A percentile compares a stretch with the other conserved stretches of the same genome.
Evolutionary conservation across 225 moss, liverwort and hornwort species (phyloP).

Genomic region (Polytrichum commune): DNA sequence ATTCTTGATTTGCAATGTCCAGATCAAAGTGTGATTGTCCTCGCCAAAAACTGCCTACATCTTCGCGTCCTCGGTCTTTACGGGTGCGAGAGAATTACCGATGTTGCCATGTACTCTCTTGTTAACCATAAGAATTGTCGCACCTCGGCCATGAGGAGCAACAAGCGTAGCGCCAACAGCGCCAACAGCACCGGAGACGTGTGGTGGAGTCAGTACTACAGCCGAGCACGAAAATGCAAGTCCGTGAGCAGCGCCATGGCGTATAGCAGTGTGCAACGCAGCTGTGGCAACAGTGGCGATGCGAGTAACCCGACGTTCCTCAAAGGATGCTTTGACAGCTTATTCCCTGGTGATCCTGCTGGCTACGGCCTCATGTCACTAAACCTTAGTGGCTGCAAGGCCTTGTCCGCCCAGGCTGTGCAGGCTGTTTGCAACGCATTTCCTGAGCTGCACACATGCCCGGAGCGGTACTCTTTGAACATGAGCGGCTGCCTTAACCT

Average conservation of each 20-base stretch:
- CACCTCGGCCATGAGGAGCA: constrained; percentile 25
- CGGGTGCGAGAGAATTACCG: constrained; percentile 91
- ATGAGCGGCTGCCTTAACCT: constrained; percentile 99
- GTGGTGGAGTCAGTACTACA: constrained; percentile 12
- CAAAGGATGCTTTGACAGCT: constrained; percentile 66
- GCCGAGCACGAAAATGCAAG: constrained; percentile 23
- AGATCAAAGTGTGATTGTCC: constrained; percentile 86
- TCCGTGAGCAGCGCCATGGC: constrained; percentile 52
- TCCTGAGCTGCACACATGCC: constrained; percentile 93
- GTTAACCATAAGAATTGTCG: constrained; percentile 68
- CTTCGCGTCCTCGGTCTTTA: constrained; percentile 78
- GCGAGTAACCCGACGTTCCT: constrained; percentile 44
- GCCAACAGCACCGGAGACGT: constrained; percentile 23
- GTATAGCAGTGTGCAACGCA: constrained; percentile 53
- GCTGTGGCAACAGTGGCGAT: constrained; percentile 64
- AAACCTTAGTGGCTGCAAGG: constrained; percentile 91
- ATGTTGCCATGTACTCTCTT: constrained; percentile 81
- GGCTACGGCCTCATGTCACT: constrained; percentile 84
- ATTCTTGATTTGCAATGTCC: constrained; percentile 1
- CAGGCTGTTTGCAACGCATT: constrained; percentile 95
- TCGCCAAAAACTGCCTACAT: constrained; percentile 78
- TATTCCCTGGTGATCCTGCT: constrained; percentile 58
- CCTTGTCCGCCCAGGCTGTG: constrained; percentile 81
- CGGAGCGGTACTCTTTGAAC: constrained; percentile 81
- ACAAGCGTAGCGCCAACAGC: constrained; percentile 49